Percentiles rank a stretch among this genome's conserved stretches.
Evolutionary conservation across 1,284 basidiomycete genomes (phyloP).

Genomic region (Boletus smithii): DNA sequence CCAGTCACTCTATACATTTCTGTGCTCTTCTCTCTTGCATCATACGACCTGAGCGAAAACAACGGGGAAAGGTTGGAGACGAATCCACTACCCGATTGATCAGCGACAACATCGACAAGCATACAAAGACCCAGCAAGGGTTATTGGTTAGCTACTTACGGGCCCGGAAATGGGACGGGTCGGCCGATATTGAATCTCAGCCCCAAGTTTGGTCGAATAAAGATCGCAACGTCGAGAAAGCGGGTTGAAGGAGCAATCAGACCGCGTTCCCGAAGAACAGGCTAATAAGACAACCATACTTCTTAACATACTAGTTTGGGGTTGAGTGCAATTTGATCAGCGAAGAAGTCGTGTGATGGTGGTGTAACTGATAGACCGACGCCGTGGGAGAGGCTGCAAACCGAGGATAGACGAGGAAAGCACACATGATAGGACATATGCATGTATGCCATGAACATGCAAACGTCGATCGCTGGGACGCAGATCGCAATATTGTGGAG

Average conservation of each 20-base stretch:
- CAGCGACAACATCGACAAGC: conserved; percentile 12
- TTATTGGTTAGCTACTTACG: conserved; percentile 20
- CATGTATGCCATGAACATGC: neutral
- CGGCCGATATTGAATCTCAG: conserved; percentile 12
- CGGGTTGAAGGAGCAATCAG: conserved; percentile 16
- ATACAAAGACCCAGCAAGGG: conserved; percentile 9
- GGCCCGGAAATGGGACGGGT: conserved; percentile 5
- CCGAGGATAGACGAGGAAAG: neutral
- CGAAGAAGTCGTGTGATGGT: conserved; percentile 21
- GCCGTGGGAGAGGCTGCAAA: neutral
- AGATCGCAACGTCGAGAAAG: conserved; percentile 7
- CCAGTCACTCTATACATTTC: conserved; percentile 29
- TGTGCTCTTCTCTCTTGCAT: conserved; percentile 30
- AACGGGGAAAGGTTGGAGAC: conserved; percentile 22
- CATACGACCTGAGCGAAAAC: conserved; percentile 21
- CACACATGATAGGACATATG: neutral
- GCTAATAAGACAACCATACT: conserved; percentile 12
- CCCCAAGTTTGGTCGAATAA: conserved; percentile 3
- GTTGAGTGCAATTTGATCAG: conserved; percentile 25
- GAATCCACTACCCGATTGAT: conserved; percentile 13
- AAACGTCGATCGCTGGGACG: conserved; percentile 18
- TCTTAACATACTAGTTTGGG: conserved; percentile 23
- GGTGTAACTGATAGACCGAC: neutral
- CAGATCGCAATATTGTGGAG: conserved; percentile 12
- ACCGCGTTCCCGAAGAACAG: conserved; percentile 13